Base-by-base conservation (phyloP, 257 asterid species). In the Knoxia roxburghii region DNA sequence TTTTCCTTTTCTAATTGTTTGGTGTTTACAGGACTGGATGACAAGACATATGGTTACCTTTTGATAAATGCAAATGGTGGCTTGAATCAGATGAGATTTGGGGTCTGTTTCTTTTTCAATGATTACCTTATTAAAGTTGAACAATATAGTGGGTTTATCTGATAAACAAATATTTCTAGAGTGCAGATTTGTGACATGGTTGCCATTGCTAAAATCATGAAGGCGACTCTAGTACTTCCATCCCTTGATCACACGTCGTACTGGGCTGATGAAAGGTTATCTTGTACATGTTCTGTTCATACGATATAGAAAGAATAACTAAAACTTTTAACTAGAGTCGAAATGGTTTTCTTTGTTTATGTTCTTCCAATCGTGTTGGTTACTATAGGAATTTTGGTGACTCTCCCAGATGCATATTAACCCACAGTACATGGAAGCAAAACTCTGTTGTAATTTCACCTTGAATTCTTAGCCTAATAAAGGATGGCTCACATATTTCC, bases 141-240 rank as follows among this genome's bases (percentile, higher is more conserved):
- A 59, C 67, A 71, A 72, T 68, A 60, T 55, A 53, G 37, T 75
- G 39, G 69, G 68, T 73, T 73, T 60, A 70, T 79, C 87, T 89
- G 85, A 89, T 83, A 78, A 82, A 82, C 78, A 75, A 68, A 70
- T 78, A 73, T 71, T 84, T 80, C 82, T 90, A 86, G 95, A 87
- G 83, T 90, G 97, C 97, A 94, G 99, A 88, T 94, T 51, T 94
- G 99, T 77, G 99, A 94, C 84, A 87, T 94, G 96, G 98, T 90
- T 74, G 98, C 99, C 75, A 86, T 94, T 81, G 96, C 96, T 74
- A 90, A 87, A 85, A 76, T 85, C 55, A 76, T 85, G 96, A 90
- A 84, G 84, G 96, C 99, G 68, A 84, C 99, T 4, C 95, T 90
- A 33, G 95, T 90, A 62, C 89, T 94, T 68, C 99, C 99, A 20